Conservation (phyloP, 345 rosid species). For the Linum trigynum region DNA sequence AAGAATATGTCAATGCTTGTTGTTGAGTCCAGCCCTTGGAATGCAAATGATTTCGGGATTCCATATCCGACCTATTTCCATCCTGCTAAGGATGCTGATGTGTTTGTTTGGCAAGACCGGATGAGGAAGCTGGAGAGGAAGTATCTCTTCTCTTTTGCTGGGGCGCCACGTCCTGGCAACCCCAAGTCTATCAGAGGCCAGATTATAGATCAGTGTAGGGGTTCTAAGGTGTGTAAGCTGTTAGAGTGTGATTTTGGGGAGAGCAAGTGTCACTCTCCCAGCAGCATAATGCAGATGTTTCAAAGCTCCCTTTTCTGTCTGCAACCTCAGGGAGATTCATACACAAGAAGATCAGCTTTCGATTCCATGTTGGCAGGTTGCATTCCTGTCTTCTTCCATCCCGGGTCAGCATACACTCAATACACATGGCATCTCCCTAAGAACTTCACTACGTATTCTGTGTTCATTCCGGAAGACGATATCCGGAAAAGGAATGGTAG, state of each 20-base stretch:
- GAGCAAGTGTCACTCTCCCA: background rate
- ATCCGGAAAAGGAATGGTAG: background rate
- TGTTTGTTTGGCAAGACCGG: background rate
- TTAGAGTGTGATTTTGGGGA: background rate
- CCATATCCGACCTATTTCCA: conserved; percentile 1
- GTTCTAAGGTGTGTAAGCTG: background rate
- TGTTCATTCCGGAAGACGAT: background rate
- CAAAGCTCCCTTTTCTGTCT: background rate
- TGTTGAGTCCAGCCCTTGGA: background rate
- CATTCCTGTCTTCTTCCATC: background rate
- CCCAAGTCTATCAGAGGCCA: background rate
- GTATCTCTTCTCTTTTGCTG: background rate
- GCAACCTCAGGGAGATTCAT: background rate
- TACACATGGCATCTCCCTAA: background rate
- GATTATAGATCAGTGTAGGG: background rate
- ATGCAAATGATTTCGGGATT: background rate
- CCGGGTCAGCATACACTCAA: background rate
- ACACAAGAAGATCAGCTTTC: background rate
- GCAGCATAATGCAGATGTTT: background rate
- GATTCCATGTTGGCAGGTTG: background rate
- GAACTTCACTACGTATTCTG: background rate
- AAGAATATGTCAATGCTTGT: background rate
- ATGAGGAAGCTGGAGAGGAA: background rate
- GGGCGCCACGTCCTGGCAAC: background rate
- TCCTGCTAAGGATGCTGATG: background rate